Evolutionary conservation across 2,329 filamentous ascomycete genomes (phyloP).

Genomic region (Apiospora pterosperma): DNA sequence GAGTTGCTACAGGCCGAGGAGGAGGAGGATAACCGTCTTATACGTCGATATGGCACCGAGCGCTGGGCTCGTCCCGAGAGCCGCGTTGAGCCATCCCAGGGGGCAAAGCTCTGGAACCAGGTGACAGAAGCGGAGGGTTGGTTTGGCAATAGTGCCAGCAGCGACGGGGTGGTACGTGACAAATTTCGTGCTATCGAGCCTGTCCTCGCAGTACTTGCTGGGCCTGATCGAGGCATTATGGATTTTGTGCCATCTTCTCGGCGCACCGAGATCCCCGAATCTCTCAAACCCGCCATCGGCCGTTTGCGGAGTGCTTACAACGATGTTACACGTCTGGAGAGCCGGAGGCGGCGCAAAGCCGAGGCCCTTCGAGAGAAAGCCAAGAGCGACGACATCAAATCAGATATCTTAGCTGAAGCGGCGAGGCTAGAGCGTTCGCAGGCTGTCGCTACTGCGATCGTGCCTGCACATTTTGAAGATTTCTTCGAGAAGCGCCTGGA

Average conservation of each 20-base stretch:
- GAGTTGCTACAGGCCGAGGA: constrained; percentile 75
- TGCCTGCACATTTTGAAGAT: constrained; percentile 85
- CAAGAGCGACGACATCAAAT: constrained; percentile 83
- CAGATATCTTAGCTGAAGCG: constrained; percentile 78
- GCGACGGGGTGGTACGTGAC: constrained; percentile 62
- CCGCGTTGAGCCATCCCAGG: constrained; percentile 58
- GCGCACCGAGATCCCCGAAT: constrained; percentile 72
- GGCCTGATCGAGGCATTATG: constrained; percentile 76
- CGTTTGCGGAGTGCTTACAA: constrained; percentile 77
- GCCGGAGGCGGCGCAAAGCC: constrained; percentile 72
- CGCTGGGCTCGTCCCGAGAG: constrained; percentile 75
- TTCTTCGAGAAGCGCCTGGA: constrained; percentile 83
- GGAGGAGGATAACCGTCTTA: constrained; percentile 75
- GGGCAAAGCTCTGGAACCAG: constrained; percentile 68
- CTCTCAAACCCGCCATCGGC: constrained; percentile 75
- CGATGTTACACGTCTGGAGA: constrained; percentile 81
- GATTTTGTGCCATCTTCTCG: constrained; percentile 87
- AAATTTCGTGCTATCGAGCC: constrained; percentile 77
- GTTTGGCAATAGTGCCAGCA: constrained; percentile 61
- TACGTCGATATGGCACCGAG: constrained; percentile 79
- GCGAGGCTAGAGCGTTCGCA: constrained; percentile 82
- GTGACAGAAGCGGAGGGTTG: constrained; percentile 82
- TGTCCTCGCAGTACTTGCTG: constrained; percentile 71
- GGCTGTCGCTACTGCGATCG: constrained; percentile 72
- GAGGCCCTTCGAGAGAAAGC: constrained; percentile 76